Percentiles rank a stretch among this genome's conserved stretches.
phyloP scores from a whole-genome alignment of 2,329 filamentous ascomycete species.

The Blumeriella jaapii region DNA sequence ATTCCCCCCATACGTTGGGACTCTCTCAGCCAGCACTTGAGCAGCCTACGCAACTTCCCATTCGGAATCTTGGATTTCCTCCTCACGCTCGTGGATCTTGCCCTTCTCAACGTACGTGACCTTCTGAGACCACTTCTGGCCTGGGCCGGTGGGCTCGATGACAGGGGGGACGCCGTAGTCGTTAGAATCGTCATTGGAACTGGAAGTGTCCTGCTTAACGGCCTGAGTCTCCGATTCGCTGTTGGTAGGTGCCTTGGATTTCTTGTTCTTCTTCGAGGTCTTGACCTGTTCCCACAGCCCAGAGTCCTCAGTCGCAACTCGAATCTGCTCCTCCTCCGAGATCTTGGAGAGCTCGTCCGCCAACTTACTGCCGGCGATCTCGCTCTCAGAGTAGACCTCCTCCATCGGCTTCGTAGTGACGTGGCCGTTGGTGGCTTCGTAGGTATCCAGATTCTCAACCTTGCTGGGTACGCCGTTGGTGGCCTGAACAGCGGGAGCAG shows the following conservation, averaged over 20 bases:
- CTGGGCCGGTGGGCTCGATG: conserved; percentile 15
- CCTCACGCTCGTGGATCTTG: conserved; percentile 15
- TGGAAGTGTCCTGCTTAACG: conserved; percentile 23
- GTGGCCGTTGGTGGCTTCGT: conserved; percentile 32
- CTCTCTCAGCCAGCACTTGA: too few species aligned
- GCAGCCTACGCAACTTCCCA: conserved; percentile 25
- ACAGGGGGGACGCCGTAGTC: conserved; percentile 16
- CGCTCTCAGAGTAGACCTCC: conserved; percentile 15
- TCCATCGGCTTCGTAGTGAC: conserved; percentile 17
- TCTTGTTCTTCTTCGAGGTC: conserved; percentile 27
- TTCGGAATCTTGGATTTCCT: conserved; percentile 22
- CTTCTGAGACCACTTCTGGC: conserved; percentile 18
- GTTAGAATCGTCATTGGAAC: conserved; percentile 14
- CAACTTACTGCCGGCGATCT: conserved; percentile 14
- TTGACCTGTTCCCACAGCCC: conserved; percentile 48
- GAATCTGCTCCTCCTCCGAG: conserved; percentile 52
- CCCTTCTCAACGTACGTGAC: conserved; percentile 15
- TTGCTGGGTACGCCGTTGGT: conserved; percentile 24
- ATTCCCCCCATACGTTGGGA: too few species aligned
- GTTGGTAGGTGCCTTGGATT: conserved; percentile 6
- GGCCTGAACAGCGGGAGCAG: conserved; percentile 20
- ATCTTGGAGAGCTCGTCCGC: conserved; percentile 29
- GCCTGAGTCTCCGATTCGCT: conserved; percentile 26
- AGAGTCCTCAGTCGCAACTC: conserved; percentile 41
- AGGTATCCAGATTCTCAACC: conserved; percentile 47